Evolutionary conservation across 331 rosid species (phyloP).

Genomic region (Erythrophleum ivorense): DNA sequence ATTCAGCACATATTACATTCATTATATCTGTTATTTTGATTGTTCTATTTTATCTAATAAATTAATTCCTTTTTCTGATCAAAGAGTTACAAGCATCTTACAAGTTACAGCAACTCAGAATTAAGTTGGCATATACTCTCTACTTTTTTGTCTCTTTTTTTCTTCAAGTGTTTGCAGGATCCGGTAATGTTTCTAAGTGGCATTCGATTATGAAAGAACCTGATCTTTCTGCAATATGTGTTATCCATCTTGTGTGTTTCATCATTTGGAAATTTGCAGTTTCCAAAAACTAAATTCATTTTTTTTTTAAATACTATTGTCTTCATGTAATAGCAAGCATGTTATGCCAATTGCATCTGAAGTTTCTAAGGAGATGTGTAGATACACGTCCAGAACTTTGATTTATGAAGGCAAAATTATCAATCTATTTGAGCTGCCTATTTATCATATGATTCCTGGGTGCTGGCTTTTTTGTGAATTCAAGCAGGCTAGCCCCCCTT

Average conservation of each 20-base stretch:
- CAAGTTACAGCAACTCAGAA: no score
- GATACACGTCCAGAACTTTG: not conserved
- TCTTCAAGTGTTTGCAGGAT: not conserved
- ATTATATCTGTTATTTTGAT: not conserved
- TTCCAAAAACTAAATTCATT: not conserved
- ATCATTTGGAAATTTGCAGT: not conserved
- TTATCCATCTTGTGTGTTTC: not conserved
- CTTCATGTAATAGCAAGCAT: not conserved
- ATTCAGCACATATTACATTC: not conserved
- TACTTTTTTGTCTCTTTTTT: not conserved
- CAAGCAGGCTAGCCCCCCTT: not conserved
- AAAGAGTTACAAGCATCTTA: not conserved
- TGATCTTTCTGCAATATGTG: not conserved
- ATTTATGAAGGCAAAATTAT: not conserved
- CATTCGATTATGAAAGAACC: not conserved
- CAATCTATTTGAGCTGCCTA: not conserved
- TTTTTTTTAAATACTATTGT: not conserved
- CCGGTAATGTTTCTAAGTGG: not conserved
- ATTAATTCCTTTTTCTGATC: not conserved
- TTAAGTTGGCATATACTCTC: not conserved
- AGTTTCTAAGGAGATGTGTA: not conserved
- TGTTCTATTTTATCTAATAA: not conserved
- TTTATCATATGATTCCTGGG: not conserved
- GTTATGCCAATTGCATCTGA: not conserved
- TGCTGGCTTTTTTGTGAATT: not conserved